Base-by-base conservation (phyloP, 2,329 filamentous ascomycete species). In the Colletotrichum sp. region DNA sequence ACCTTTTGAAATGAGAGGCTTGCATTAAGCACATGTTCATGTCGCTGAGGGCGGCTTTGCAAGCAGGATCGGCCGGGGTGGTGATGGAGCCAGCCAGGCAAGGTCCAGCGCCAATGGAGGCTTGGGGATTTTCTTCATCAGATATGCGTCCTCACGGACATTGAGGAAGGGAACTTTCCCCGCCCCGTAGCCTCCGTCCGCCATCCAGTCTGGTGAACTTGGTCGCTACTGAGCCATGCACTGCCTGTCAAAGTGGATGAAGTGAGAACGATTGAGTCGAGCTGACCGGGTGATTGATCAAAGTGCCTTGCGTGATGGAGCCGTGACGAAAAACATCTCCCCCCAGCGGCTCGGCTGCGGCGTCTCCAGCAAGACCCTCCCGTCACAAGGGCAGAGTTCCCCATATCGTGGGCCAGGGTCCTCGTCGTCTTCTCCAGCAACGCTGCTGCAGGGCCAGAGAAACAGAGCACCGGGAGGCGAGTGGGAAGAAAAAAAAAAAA, bases 1-100 rank as follows among this genome's bases (percentile, higher is more conserved):
- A 60, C 24, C 13, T 14, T 55, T 69, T 63, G 30, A 21, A 68
- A 72, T 34, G 72, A 61, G 57, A 30, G 36, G 16, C 34, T 8
- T 72, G 69, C 68, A 75, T 63, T 13, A 68, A 63, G 72, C 72
- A 63, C 68, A 75, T 75, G 72, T 60, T 36, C 32, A 32, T 39
- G 69, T 34, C 57, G 32, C 30, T 32, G 9, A 34, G 7, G 24
- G 26, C n/a, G 52, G 36, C n/a, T 28, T 55, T 16, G 30, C 30
- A 24, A 32, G 24, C 36, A 30, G 43, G 34, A 39, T 32, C 7
- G 63, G 34, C 36, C n/a, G 36, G 52, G 52, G 48, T 66, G 30
- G 13, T 67, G 52, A 66, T 75, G 66, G 65, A 63, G 57, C 59
- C 69, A 73, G 65, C 39, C 30, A 24, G 61, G 13, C 52, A n/a